Base-by-base conservation (phyloP, 2,329 filamentous ascomycete species). In the Penicillium sp. region DNA sequence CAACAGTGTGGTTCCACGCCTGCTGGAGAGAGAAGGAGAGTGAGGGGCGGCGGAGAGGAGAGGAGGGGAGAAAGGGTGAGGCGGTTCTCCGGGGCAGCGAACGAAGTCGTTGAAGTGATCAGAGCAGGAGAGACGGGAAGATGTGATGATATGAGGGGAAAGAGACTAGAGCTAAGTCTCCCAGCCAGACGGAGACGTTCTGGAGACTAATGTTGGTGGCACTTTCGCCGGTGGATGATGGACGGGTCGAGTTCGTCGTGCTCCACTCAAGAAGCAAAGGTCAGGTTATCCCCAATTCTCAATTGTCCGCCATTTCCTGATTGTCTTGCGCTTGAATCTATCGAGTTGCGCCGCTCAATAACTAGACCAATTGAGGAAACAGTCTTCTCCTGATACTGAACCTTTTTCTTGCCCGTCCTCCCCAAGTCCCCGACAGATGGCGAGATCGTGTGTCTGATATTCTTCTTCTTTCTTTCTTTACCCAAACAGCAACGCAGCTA, bases 81-180 rank as follows among this genome's bases (percentile, higher is more conserved):
- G 46, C 35, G 21, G 54, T 19, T 19, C n/a, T 47, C 35, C 35
- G 35, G 57, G 60, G 35, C 45, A 58, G 53, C 64, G 64, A 19
- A 46, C 29, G 44, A 60, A 48, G 48, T 38, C 48, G 49, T 55
- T 57, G 30, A 35, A 48, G 45, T 31, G 54, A 52, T 50, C 57
- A n/a, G 51, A 49, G 49, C 35, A 47, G 35, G 46, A 60, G 13
- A 31, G 46, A 44, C 48, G 23, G 29, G 57, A 48, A 21, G 19
- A 52, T 38, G 51, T 50, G 53, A 61, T 57, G 41, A 62, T 59
- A 59, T 60, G 60, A 62, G 56, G 63, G 52, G 53, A 59, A 57
- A 38, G 56, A 49, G 48, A 49, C 58, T 41, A 2, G 35, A 41
- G 35, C 35, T 41, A 41, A 41, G 11, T 11, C 35, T 41, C 53